Evolutionary conservation across 2,329 filamentous ascomycete genomes (phyloP).

Genomic region (Cadophora gregata): DNA sequence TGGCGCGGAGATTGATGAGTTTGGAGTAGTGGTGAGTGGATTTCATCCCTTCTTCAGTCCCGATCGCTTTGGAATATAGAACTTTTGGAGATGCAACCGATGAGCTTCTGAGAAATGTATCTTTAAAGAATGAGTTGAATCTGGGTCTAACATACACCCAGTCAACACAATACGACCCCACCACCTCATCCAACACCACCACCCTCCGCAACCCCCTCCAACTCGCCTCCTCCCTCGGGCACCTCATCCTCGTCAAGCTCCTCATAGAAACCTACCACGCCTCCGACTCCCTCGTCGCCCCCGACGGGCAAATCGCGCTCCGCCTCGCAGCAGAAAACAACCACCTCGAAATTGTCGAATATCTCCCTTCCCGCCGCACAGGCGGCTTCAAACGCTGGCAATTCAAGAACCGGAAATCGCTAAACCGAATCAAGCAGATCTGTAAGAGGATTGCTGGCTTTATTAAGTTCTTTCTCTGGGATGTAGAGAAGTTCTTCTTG

Average conservation of each 20-base stretch:
- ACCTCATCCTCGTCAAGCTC: conserved; percentile 50
- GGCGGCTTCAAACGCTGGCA: conserved; percentile 50
- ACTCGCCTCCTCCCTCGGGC: conserved; percentile 50
- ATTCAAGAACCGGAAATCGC: conserved; percentile 43
- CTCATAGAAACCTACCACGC: conserved; percentile 50
- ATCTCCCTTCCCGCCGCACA: conserved; percentile 49
- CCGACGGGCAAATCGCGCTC: conserved; percentile 53
- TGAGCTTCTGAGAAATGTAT: no score
- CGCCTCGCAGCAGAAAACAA: conserved; percentile 51
- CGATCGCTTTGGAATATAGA: no score
- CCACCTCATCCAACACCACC: not conserved
- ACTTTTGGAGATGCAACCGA: no score
- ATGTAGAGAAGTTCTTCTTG: conserved; percentile 41
- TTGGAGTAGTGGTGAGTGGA: conserved; percentile 26
- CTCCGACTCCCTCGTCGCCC: conserved; percentile 51
- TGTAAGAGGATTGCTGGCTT: conserved; percentile 38
- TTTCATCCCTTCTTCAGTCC: not conserved
- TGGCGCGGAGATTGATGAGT: conserved; percentile 26
- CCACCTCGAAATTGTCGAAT: conserved; percentile 52
- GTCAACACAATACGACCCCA: not conserved
- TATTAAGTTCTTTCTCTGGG: conserved; percentile 41
- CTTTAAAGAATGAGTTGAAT: not conserved
- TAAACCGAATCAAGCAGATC: conserved; percentile 40
- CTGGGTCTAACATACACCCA: not conserved
- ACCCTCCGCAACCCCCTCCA: conserved; percentile 50